A percentile compares a stretch with the other conserved stretches of the same genome.
Conservation (phyloP, 345 rosid species). For the Eutrema heterophyllum region DNA sequence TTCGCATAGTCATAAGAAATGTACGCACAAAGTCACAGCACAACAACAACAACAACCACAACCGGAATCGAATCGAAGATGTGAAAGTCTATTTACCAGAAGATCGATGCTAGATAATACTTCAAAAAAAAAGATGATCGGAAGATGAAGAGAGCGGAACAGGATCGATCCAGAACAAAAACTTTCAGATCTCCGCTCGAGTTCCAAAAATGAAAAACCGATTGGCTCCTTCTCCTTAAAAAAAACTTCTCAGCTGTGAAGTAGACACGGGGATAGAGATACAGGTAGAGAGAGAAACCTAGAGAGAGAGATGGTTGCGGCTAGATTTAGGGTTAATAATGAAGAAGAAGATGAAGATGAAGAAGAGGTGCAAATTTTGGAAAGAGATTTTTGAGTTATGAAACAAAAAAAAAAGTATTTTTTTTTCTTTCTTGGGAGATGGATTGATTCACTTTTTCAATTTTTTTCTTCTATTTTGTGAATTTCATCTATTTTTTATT, state of each 20-base stretch:
- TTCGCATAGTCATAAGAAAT: conserved; percentile 5
- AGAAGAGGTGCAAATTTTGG: conserved; percentile 27
- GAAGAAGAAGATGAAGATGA: conserved; percentile 24
- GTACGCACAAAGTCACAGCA: conserved; percentile 30
- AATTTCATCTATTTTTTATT: not conserved
- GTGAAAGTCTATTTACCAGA: conserved; percentile 34
- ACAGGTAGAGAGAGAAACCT: not conserved
- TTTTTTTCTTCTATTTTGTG: not conserved
- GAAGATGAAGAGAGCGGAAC: conserved; percentile 13
- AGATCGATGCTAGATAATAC: conserved; percentile 42
- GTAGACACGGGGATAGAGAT: not conserved
- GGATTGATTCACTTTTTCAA: conserved; percentile 4
- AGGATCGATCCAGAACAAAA: conserved; percentile 31
- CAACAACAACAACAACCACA: conserved; percentile 5
- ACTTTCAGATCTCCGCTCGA: conserved; percentile 29
- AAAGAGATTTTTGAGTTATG: conserved; percentile 6
- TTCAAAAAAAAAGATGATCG: conserved; percentile 41
- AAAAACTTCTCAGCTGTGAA: conserved; percentile 1
- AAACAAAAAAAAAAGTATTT: not conserved
- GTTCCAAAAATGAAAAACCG: conserved; percentile 14
- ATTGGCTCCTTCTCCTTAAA: conserved; percentile 9
- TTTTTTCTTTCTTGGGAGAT: conserved; percentile 12
- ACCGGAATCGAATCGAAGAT: conserved; percentile 5
- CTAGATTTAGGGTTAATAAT: conserved; percentile 32
- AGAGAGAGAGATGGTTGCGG: conserved; percentile 28